Base-by-base conservation (phyloP, 2,329 filamentous ascomycete species). In the Trichoderma koningiopsis region DNA sequence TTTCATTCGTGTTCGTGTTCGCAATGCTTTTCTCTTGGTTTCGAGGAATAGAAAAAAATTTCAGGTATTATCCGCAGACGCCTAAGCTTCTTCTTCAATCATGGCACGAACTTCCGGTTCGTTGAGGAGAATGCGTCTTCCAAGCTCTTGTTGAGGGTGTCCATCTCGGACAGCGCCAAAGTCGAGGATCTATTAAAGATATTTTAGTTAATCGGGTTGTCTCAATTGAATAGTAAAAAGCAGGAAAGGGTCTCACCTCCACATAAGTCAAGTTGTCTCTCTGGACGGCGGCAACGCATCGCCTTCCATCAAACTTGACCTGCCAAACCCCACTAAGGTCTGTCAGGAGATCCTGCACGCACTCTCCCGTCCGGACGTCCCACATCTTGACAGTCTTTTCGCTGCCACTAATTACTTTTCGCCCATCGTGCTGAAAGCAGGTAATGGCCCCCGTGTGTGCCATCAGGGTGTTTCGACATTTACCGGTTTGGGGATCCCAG, bases 321-420 rank as follows among this genome's bases (percentile, higher is more conserved):
- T 99, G 96, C 96, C 96, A 99, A 8, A 99, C 96, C n/a, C 95
- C 94, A 73, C 91, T 95, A 43, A 99, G 85, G 76, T 97, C 94
- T 16, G 93, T 97, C 76, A 99, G 85, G 53, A 99, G 86, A 79
- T 99, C 95, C 73, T 95, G 92, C 64, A 97, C 89, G 78, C 94
- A 97, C 75, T 97, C 92, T 60, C 96, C 96, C 1, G 91, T 97
- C 75, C 90, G 89, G 61, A 97, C 92, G 76, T 99, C 93, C 96
- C 96, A 99, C 93, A 99, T 96, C 84, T 99, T 99, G 72, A 99
- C 85, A 4, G 93, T 97, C 76, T 95, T 90, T 79, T 99, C 96
- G 70, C 93, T 97, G 68, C 96, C 96, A 52, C 93, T 97, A 69
- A 99, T 97, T 40, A 99, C 94, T 78, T 99, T 99, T 73, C 94